Conservation (phyloP, 768 basidiomycete species). For the Termitomyces titanicus region DNA sequence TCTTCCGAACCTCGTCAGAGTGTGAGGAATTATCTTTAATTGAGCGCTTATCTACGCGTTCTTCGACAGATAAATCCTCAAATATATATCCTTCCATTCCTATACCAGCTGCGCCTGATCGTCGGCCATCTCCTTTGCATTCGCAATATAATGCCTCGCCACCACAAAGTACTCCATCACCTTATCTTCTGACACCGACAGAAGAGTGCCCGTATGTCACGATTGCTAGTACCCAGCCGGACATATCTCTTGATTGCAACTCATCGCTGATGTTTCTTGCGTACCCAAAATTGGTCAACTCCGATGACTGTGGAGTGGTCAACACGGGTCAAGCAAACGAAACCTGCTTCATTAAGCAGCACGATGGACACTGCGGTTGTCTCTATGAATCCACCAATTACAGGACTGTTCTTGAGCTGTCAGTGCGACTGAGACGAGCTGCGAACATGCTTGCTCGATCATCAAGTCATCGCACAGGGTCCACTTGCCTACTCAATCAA, state of each 20-base stretch:
- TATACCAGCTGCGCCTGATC: conserved; percentile 16
- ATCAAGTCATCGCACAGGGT: conserved; percentile 34
- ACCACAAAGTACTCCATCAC: conserved; percentile 34
- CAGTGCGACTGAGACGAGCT: conserved; percentile 56
- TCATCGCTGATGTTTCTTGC: conserved; percentile 37
- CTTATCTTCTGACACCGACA: conserved; percentile 41
- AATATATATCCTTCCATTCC: conserved; percentile 18
- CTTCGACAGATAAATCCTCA: conserved; percentile 11
- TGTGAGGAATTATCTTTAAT: conserved; percentile 19
- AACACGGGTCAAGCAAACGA: conserved; percentile 20
- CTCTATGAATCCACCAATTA: conserved; percentile 52
- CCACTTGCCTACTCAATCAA: conserved; percentile 35
- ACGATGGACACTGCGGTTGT: conserved; percentile 50
- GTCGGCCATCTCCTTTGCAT: conserved; percentile 25
- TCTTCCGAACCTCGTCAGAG: conserved; percentile 27
- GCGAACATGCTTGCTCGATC: conserved; percentile 50
- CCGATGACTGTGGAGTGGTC: conserved; percentile 18
- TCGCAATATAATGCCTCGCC: conserved; percentile 26
- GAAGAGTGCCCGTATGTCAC: conserved; percentile 35
- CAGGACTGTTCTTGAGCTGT: conserved; percentile 61
- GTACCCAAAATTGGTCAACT: conserved; percentile 26
- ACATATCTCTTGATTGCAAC: conserved; percentile 35
- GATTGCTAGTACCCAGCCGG: conserved; percentile 21
- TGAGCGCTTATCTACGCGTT: conserved; percentile 9
- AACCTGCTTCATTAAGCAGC: conserved; percentile 24